These are phyloP conservation scores for Suhomyces anneliseae DNA, from an alignment of 1,139 yeast species.

Conservation along the genomic window DNA sequence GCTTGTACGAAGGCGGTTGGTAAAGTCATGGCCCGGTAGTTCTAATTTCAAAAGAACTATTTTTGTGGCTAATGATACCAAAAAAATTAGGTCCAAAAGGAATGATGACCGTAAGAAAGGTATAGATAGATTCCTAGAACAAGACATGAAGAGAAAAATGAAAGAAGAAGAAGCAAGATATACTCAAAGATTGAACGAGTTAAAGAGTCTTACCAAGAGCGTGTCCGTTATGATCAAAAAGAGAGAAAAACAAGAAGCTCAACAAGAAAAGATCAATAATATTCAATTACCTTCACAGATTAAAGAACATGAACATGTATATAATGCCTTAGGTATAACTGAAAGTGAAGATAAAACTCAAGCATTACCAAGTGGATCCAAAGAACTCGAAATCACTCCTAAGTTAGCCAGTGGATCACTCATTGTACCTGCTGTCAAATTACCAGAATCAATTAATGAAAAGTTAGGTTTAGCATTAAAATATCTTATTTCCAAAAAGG, in stretches of 20 bases:
- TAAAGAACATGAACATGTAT: slow-evolving; percentile 17
- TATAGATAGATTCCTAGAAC: slow-evolving; percentile 20
- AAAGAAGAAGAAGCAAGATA: slow-evolving; percentile 23
- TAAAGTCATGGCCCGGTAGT: background rate
- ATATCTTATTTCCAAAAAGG: slow-evolving; percentile 43
- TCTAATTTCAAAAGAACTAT: slow-evolving; percentile 6
- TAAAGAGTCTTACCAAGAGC: slow-evolving; percentile 19
- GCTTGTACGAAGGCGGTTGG: background rate
- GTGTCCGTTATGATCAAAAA: slow-evolving; percentile 24
- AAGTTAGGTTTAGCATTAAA: slow-evolving; percentile 51
- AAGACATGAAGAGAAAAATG: slow-evolving; percentile 20
- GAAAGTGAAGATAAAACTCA: background rate
- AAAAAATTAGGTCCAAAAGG: slow-evolving; percentile 1
- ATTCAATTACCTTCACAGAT: slow-evolving; percentile 26
- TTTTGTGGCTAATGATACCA: slow-evolving; percentile 12
- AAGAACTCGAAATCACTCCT: background rate
- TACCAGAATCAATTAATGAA: slow-evolving; percentile 46
- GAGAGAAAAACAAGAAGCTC: slow-evolving; percentile 15
- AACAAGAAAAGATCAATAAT: slow-evolving; percentile 15
- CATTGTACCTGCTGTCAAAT: slow-evolving; percentile 17
- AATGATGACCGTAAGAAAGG: slow-evolving; percentile 3
- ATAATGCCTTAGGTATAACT: slow-evolving; percentile 14
- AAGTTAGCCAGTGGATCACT: slow-evolving; percentile 12
- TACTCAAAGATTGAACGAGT: slow-evolving; percentile 19
- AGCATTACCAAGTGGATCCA: background rate